These are phyloP conservation scores for Osmanthus fragrans DNA, from an alignment of 257 asterid species.

Conservation along the genomic window DNA sequence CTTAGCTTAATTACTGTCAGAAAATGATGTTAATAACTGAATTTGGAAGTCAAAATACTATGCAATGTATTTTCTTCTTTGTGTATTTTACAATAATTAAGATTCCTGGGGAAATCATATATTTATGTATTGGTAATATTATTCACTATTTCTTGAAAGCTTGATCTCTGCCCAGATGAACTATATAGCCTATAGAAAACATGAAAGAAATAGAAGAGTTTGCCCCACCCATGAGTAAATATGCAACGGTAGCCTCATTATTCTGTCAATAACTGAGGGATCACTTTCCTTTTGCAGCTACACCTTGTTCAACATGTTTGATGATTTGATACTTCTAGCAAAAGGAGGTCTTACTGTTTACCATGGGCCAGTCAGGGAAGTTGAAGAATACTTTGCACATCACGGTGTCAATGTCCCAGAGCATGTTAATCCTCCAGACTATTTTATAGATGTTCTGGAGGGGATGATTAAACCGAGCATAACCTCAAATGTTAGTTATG, in stretches of 20 bases:
- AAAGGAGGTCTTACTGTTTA: constrained; percentile 88
- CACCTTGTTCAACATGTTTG: constrained; percentile 84
- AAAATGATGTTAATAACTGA: background rate
- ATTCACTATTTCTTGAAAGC: background rate
- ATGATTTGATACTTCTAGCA: constrained; percentile 88
- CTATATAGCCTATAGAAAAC: background rate
- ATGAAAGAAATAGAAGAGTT: background rate
- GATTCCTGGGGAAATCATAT: background rate
- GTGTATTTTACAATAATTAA: background rate
- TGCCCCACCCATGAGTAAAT: background rate
- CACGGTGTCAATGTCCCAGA: constrained; percentile 74
- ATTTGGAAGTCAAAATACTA: background rate
- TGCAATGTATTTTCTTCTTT: background rate
- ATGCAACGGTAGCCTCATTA: background rate
- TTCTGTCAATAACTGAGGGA: constrained; percentile 8
- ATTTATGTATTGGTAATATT: background rate
- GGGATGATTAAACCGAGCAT: constrained; percentile 70
- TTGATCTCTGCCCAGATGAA: background rate
- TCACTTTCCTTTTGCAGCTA: constrained; percentile 56
- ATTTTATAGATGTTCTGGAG: constrained; percentile 85
- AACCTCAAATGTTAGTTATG: constrained; percentile 49
- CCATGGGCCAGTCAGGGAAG: constrained; percentile 82
- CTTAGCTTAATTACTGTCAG: background rate
- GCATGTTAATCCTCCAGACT: constrained; percentile 90
- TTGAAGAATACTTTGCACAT: constrained; percentile 77